These are phyloP conservation scores for Phytophthora sansomeana DNA, from an alignment of 352 stramenopile species.

Conservation along the genomic window DNA sequence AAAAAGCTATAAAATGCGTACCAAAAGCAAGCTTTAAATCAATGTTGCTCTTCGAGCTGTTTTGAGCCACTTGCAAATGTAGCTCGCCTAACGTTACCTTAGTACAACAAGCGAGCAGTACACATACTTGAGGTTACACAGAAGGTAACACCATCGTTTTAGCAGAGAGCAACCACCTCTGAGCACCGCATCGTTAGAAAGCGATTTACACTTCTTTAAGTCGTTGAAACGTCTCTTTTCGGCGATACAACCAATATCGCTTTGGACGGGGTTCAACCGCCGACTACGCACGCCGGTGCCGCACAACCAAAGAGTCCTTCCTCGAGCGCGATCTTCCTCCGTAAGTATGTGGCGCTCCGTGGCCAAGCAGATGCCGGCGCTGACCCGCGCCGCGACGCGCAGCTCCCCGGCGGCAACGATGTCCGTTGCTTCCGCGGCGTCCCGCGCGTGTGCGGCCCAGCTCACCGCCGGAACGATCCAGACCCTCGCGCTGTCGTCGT, in stretches of 20 bases:
- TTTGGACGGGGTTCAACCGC: background rate
- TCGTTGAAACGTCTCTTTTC: too few species aligned
- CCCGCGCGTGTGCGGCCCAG: background rate
- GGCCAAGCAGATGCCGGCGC: constrained; percentile 34
- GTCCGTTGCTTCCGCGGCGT: background rate
- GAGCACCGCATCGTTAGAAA: too few species aligned
- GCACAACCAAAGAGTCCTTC: constrained; percentile 14
- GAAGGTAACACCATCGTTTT: too few species aligned
- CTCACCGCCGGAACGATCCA: constrained; percentile 16
- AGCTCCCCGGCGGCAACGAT: constrained; percentile 20
- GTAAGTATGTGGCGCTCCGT: constrained; percentile 44
- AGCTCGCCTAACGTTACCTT: too few species aligned
- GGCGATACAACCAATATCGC: background rate
- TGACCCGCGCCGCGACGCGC: constrained; percentile 20
- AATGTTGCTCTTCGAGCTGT: too few species aligned
- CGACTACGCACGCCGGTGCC: constrained; percentile 5
- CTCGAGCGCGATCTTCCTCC: constrained; percentile 23
- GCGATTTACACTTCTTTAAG: too few species aligned
- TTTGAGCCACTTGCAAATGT: too few species aligned
- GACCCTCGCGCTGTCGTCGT: constrained; percentile 30
- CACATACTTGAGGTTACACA: too few species aligned
- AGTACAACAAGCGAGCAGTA: too few species aligned
- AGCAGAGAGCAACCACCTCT: too few species aligned
- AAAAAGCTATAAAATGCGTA: too few species aligned
- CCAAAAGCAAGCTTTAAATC: too few species aligned